Evolutionary conservation across 768 basidiomycete species (phyloP).

Genomic region (Xerocomus spinulosus): DNA sequence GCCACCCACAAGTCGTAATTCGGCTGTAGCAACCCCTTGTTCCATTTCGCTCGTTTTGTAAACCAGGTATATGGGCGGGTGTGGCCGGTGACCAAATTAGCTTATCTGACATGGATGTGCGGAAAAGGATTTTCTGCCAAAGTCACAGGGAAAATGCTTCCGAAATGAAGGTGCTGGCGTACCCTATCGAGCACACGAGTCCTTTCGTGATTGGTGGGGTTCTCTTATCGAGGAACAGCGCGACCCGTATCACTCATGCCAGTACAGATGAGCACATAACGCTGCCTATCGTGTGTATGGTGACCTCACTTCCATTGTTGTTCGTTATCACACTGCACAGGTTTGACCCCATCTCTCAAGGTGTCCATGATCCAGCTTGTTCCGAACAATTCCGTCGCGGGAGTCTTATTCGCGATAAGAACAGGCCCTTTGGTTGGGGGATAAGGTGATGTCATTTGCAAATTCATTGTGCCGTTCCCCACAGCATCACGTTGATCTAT

Average conservation of each 20-base stretch:
- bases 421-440: slow-evolving; percentile 13
- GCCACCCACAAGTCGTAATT: neutral
- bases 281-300: slow-evolving; percentile 1
- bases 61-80: neutral
- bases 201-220: slow-evolving; percentile 26
- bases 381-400: neutral
- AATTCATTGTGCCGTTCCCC: slow-evolving; percentile 9
- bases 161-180: slow-evolving; percentile 11
- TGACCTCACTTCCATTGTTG: neutral
- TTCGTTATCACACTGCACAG: neutral
- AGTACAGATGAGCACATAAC: neutral
- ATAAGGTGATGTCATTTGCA: slow-evolving; percentile 12
- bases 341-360: neutral
- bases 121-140: neutral
- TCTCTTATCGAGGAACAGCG: slow-evolving; percentile 6
- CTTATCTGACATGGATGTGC: slow-evolving; percentile 2
- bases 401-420: slow-evolving; percentile 21
- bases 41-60: neutral
- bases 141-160: slow-evolving; percentile 14
- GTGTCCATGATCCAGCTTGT: neutral
- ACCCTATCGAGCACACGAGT: slow-evolving; percentile 7
- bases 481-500: slow-evolving; percentile 14
- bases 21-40: neutral
- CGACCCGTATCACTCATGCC: neutral
- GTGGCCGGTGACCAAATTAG: slow-evolving; percentile 20